A percentile compares a stretch with the other conserved stretches of the same genome.
phyloP scores from a whole-genome alignment of 2,329 filamentous ascomycete genomes.

The Diaporthe ilicicola region DNA sequence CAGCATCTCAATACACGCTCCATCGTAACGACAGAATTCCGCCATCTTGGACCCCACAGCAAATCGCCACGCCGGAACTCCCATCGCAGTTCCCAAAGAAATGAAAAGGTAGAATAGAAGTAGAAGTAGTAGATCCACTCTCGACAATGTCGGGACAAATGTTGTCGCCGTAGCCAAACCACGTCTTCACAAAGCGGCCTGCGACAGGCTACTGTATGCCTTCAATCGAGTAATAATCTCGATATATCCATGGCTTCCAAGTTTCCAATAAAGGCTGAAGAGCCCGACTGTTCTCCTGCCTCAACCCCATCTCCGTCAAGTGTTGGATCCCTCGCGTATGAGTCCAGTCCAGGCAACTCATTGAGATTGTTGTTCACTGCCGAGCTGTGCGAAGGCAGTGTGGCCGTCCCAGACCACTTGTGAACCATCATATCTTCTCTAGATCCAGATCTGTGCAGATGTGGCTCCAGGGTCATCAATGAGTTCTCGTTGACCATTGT shows the following conservation, averaged over 20 bases:
- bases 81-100: neutral
- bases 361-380: conserved; percentile 16
- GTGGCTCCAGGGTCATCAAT: conserved; percentile 50
- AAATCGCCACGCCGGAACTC: conserved; percentile 14
- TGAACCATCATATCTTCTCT: conserved; percentile 54
- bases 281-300: conserved; percentile 37
- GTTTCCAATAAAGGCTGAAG: conserved; percentile 48
- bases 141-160: neutral
- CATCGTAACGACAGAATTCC: conserved; percentile 34
- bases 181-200: neutral
- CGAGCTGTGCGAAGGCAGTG: conserved; percentile 34
- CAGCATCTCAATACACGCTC: conserved; percentile 18
- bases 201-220: neutral
- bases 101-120: conserved; percentile 6
- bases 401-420: conserved; percentile 49
- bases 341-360: conserved; percentile 30
- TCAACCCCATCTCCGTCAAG: conserved; percentile 38
- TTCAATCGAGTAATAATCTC: conserved; percentile 61
- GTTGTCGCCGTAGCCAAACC: neutral
- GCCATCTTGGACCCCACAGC: neutral
- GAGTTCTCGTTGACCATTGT: conserved; percentile 57
- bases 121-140: neutral
- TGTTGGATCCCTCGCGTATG: conserved; percentile 30
- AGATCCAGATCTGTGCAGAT: conserved; percentile 50
- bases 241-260: conserved; percentile 70